Evolutionary conservation across 805 yeast genomes (phyloP).

Genomic region (Saccharomyces mikatae): DNA sequence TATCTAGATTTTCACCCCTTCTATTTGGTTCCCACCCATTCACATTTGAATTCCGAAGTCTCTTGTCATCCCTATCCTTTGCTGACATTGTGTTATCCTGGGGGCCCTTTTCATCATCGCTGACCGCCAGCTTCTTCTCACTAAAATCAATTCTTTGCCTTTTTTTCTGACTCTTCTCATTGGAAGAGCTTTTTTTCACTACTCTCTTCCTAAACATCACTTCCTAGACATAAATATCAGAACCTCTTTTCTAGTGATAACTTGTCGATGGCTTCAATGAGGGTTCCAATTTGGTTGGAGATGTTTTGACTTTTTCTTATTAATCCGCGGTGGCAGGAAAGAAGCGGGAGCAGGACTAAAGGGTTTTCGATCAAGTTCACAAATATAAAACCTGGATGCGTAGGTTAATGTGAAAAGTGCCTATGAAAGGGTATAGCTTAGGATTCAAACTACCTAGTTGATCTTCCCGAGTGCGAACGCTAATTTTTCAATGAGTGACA

Average conservation of each 20-base stretch:
- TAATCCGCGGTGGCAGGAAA: background rate
- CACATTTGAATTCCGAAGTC: background rate
- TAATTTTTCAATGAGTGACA: slow-evolving; percentile 12
- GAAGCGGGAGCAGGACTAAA: background rate
- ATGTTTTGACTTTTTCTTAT: background rate
- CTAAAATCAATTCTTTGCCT: slow-evolving; percentile 10
- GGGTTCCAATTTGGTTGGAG: background rate
- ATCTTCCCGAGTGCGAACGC: background rate
- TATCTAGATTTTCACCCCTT: background rate
- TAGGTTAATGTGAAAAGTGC: background rate
- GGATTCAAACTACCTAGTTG: background rate
- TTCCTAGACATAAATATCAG: slow-evolving; percentile 20
- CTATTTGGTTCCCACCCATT: background rate
- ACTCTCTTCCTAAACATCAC: slow-evolving; percentile 24
- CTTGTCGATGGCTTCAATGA: background rate
- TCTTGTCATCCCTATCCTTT: background rate
- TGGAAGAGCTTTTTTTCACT: slow-evolving; percentile 1
- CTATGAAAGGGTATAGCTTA: background rate
- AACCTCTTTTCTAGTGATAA: background rate
- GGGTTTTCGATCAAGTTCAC: background rate
- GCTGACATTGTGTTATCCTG: background rate
- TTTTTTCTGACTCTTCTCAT: slow-evolving; percentile 1
- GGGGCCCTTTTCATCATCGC: background rate
- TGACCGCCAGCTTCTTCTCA: background rate
- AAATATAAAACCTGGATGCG: background rate